Evolutionary conservation across 176 grass and related monocot species (phyloP), one percentile per base, ranked within the genome.

Genomic region (Oryza glumipatula): DNA sequence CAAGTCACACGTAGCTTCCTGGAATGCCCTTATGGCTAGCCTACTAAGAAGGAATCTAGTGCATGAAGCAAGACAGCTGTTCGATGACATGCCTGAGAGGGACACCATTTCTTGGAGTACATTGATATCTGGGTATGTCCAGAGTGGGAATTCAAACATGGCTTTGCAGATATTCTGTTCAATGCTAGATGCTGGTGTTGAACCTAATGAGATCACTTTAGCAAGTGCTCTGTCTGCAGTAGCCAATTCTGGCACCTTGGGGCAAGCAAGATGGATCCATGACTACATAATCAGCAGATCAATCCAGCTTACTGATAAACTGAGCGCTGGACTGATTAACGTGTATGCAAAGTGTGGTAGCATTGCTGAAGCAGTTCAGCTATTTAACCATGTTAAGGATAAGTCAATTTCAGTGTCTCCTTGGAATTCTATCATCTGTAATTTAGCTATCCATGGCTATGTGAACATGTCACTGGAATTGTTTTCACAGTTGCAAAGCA

Each of bases 351-450:
- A 97, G 86, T 54, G 88, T 64, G 88, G 92, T 68, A 90, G 80
- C 46, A 45, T 97, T 8, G 6, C 58, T 63, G 76, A 81, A 70
- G 92, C 94, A 38, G 65, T 89, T 47, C 72, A 83, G 16, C 49
- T 92, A 19, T 97, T 97, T 72, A 84, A 79, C 79, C 12, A 30
- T 56, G 54, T 74, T 43, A 91, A 72, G 72, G 65, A 74, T 67
- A 63, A 58, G 44, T 88, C 78, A 22, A 83, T 77, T 67, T 97
- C 89, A 2, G 41, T 90, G 33, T 94, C 89, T 30, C 87, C 90
- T 69, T 97, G 92, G 92, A 97, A 97, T 70, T 80, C 94, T 65
- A 88, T 90, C 33, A 90, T 97, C 64, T 88, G 92, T 72, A 93
- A 90, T 84, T 85, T 97, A 48, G 94, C 94, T 32, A 86, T 94